These are phyloP conservation scores for Torulaspora gathmanii DNA, from an alignment of 805 yeast genomes.

Conservation along the genomic window DNA sequence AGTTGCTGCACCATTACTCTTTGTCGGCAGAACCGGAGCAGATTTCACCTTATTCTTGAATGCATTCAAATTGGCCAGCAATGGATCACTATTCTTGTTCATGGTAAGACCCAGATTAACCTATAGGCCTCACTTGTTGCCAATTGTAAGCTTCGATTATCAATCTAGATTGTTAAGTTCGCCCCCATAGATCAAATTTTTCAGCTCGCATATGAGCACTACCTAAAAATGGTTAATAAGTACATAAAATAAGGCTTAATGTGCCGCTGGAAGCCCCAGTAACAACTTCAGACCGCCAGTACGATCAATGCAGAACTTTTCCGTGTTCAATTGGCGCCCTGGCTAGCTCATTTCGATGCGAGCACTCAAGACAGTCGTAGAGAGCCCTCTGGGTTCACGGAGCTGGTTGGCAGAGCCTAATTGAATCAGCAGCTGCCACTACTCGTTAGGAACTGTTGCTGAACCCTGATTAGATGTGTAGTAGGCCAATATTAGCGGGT, in stretches of 20 bases:
- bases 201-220: neutral
- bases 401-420: too few species aligned
- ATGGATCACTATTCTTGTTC: constrained; percentile 35
- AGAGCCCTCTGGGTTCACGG: neutral
- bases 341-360: neutral
- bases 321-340: neutral
- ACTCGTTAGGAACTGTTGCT: neutral
- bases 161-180: neutral
- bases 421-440: neutral
- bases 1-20: constrained; percentile 29
- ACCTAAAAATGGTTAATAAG: neutral
- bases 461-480: neutral
- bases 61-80: constrained; percentile 57
- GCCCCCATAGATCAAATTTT: constrained; percentile 6
- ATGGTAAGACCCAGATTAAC: constrained; percentile 1
- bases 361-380: neutral
- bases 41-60: constrained; percentile 57
- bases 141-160: neutral
- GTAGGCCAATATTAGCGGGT: constrained; percentile 1
- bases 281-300: neutral
- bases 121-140: too few species aligned
- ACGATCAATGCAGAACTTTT: neutral
- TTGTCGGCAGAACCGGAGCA: constrained; percentile 49
- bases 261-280: neutral
- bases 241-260: neutral